These are phyloP conservation scores for Elongisporangium anandrum DNA, from an alignment of 352 stramenopile species.

Conservation along the genomic window DNA sequence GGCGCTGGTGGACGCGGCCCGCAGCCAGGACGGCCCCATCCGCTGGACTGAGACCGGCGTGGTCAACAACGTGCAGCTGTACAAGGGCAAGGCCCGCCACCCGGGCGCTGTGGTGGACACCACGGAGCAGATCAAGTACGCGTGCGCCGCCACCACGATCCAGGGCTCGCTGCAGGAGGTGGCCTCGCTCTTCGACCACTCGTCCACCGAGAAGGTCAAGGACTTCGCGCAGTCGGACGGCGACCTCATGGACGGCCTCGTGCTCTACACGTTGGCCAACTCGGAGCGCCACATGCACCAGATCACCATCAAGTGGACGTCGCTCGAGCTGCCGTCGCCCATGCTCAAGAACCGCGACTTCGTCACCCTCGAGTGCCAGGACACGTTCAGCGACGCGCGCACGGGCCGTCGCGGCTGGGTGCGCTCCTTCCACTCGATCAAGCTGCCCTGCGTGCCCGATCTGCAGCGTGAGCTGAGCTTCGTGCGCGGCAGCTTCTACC, in stretches of 20 bases:
- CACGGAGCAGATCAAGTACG: conserved; percentile 48
- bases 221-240: conserved; percentile 32
- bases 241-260: conserved; percentile 49
- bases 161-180: conserved; percentile 62
- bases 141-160: conserved; percentile 51
- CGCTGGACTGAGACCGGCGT: conserved; percentile 50
- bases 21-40: conserved; percentile 51
- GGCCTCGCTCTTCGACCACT: conserved; percentile 64
- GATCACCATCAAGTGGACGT: conserved; percentile 67
- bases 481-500: conserved; percentile 65
- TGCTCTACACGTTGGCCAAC: conserved; percentile 57
- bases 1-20: conserved; percentile 49
- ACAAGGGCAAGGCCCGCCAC: conserved; percentile 53
- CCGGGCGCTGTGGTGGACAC: conserved; percentile 19
- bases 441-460: conserved; percentile 57
- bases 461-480: conserved; percentile 36
- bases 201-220: conserved; percentile 43
- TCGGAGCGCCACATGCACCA: conserved; percentile 49
- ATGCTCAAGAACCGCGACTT: conserved; percentile 71
- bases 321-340: conserved; percentile 42
- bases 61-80: conserved; percentile 62
- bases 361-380: conserved; percentile 71
- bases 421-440: conserved; percentile 66
- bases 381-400: conserved; percentile 48
- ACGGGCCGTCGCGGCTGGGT: conserved; percentile 64